A percentile compares a stretch with the other conserved stretches of the same genome.
Evolutionary conservation across 495 filamentous ascomycete genomes (phyloP).

Genomic region (Penicillium pancosmium): DNA sequence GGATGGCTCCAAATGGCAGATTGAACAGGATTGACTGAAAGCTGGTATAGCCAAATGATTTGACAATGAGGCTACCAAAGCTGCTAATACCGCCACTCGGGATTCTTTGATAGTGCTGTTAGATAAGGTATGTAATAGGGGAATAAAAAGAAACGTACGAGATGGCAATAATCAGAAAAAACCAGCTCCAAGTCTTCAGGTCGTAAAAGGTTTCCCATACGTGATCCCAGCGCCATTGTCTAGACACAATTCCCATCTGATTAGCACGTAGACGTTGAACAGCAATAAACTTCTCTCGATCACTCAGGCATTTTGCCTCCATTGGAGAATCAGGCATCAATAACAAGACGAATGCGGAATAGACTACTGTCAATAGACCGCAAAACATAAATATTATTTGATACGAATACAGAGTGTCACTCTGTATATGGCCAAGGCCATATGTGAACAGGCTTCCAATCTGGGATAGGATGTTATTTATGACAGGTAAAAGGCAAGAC

Average conservation of each 20-base stretch:
- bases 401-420: slow-evolving; percentile 34
- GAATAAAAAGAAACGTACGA: slow-evolving; percentile 15
- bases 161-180: slow-evolving; percentile 29
- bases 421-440: slow-evolving; percentile 57
- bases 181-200: slow-evolving; percentile 43
- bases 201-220: slow-evolving; percentile 48
- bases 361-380: slow-evolving; percentile 23
- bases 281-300: slow-evolving; percentile 49
- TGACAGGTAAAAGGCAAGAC: background rate
- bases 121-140: background rate
- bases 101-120: slow-evolving; percentile 16
- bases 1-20: slow-evolving; percentile 43
- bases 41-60: slow-evolving; percentile 37
- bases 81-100: slow-evolving; percentile 37
- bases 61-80: slow-evolving; percentile 41
- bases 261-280: slow-evolving; percentile 57
- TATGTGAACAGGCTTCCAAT: slow-evolving; percentile 50
- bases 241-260: slow-evolving; percentile 54
- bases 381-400: slow-evolving; percentile 19
- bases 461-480: background rate
- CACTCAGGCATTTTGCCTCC: slow-evolving; percentile 43
- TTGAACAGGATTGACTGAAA: slow-evolving; percentile 39
- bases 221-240: slow-evolving; percentile 52
- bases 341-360: slow-evolving; percentile 22
- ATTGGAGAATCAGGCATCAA: slow-evolving; percentile 56